Evolutionary conservation across 768 basidiomycete genomes (phyloP), one percentile per base, ranked within the genome.

Genomic region (Lentinula boryana): DNA sequence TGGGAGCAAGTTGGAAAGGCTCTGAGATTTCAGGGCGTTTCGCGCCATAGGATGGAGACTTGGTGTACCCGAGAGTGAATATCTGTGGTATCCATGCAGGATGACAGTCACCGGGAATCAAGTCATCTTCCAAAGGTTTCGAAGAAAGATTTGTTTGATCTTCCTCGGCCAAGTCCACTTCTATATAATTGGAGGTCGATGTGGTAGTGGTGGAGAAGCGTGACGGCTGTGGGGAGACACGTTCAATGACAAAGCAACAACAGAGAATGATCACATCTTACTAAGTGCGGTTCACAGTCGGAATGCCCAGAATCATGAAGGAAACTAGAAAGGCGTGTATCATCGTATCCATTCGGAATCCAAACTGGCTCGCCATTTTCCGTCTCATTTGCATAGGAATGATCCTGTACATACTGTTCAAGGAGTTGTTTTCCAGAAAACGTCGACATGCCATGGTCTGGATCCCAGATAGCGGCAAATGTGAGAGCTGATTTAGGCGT

Each of bases 381-480:
- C 15, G 5, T 21, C 27, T 27, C 35, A 13, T 35, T 12, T 40
- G 15, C 36, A 58, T 23, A 32, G 10, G 49, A 52, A 36, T 35
- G 15, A 38, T 60, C 58, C 16, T 51, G 58, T 40, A 73, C 73
- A 53, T 60, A 35, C 38, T 38, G 58, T 40, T 73, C 73, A 53
- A 81, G 67, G 27, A 81, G 74, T 31, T 68, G 67, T 36, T 74
- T 72, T 18, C 78, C 80, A 0, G 77, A 77, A 67, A 80, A 81
- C 35, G 76, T 77, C 61, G 82, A 74, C 69, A 81, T 77, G 43
- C 80, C 80, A 8, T 81, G 78, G 1, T 74, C 73, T 1, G 78
- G 78, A 58, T 82, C 80, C 75, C 77, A 81, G 32, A 81, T 68
- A 1, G 79, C 80, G 13, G 78, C 80, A 59, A 81, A 81, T 16